Conservation (phyloP, 352 stramenopile genomes). For the Phytophthora melonis region DNA sequence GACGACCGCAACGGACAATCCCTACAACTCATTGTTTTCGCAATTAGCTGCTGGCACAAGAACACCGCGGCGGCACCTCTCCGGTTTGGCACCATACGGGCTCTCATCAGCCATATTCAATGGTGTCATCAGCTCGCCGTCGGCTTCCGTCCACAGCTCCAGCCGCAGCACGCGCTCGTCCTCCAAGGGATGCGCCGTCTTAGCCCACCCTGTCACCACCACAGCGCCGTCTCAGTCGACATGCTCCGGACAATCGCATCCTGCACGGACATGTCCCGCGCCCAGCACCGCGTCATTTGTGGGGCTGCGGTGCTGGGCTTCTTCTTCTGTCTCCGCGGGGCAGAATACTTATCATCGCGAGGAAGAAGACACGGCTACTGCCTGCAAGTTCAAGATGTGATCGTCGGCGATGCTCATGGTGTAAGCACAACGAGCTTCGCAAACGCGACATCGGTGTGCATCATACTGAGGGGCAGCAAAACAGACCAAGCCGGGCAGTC, state of each 20-base stretch:
- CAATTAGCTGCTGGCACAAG: neutral
- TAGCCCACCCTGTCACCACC: neutral
- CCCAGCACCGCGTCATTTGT: conserved; percentile 1
- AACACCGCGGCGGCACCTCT: neutral
- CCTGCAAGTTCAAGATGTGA: neutral
- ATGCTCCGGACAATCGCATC: neutral
- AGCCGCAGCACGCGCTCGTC: neutral
- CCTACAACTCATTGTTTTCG: neutral
- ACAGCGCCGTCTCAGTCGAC: neutral
- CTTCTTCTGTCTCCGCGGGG: neutral
- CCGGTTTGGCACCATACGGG: neutral
- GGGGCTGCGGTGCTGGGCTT: conserved; percentile 1
- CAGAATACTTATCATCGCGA: neutral
- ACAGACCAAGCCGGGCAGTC: neutral
- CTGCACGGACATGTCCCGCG: neutral
- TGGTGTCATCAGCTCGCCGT: neutral
- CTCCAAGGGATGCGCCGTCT: neutral
- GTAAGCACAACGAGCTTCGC: neutral
- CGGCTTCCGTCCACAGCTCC: neutral
- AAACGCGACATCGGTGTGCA: neutral
- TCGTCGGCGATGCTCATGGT: neutral
- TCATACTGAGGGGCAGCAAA: neutral
- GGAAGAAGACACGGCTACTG: neutral
- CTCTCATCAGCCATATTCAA: neutral
- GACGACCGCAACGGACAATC: neutral